Evolutionary conservation across 257 asterid species (phyloP).

Genomic region (Gardenia jasminoides): DNA sequence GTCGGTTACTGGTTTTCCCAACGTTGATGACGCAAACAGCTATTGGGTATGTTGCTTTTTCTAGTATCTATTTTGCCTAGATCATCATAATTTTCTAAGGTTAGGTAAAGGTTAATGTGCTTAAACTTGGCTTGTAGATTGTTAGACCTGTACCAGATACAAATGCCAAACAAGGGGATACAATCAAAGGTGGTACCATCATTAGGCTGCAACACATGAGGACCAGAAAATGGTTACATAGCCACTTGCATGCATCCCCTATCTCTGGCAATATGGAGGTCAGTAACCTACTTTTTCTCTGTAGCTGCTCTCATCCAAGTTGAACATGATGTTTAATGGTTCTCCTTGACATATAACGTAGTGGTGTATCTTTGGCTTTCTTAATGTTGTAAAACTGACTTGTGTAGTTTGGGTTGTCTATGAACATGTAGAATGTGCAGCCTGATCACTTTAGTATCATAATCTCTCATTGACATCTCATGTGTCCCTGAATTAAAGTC

Average conservation of each 20-base stretch:
- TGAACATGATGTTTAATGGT: background rate
- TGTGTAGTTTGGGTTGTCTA: background rate
- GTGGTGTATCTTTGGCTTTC: background rate
- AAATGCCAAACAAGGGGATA: slow-evolving; percentile 82
- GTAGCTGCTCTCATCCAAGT: background rate
- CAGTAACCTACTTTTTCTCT: slow-evolving; percentile 21
- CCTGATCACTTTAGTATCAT: background rate
- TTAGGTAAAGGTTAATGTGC: background rate
- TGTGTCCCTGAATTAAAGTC: background rate
- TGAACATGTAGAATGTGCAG: background rate
- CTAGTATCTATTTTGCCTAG: background rate
- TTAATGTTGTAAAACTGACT: background rate
- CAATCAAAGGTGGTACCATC: slow-evolving; percentile 63
- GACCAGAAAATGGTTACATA: slow-evolving; percentile 94
- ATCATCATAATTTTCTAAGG: background rate
- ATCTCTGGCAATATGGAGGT: slow-evolving; percentile 97
- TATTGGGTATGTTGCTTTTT: slow-evolving; percentile 65
- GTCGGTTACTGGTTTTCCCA: slow-evolving; percentile 80
- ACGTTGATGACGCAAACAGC: slow-evolving; percentile 85
- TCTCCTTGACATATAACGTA: background rate
- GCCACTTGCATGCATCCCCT: slow-evolving; percentile 99
- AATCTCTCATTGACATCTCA: too few relatives aligned
- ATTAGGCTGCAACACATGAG: slow-evolving; percentile 83
- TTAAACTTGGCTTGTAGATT: slow-evolving; percentile 40
- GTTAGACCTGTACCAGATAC: slow-evolving; percentile 65